Conservation (phyloP, 202 grass and related monocot genomes). For the Panicum hallii region DNA sequence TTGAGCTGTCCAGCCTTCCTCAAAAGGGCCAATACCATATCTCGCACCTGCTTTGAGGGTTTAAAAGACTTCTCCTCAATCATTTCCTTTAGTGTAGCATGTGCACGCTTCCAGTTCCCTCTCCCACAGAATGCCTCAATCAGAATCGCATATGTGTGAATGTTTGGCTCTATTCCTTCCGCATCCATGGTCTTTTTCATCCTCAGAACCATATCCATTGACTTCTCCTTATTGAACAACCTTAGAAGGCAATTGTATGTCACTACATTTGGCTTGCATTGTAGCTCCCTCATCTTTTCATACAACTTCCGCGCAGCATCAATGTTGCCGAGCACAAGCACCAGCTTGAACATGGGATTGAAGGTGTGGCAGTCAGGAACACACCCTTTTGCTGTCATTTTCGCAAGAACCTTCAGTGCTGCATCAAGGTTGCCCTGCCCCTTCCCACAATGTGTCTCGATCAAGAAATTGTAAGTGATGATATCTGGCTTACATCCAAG, state of each 20-base stretch:
- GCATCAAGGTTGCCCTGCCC: conserved; percentile 85
- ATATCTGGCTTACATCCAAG: conserved; percentile 76
- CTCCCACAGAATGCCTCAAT: conserved; percentile 72
- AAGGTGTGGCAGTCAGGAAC: conserved; percentile 81
- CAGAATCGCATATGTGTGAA: conserved; percentile 68
- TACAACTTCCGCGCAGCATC: conserved; percentile 65
- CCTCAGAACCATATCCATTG: conserved; percentile 92
- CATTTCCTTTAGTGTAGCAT: conserved; percentile 66
- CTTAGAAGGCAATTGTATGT: conserved; percentile 87
- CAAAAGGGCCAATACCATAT: conserved; percentile 68
- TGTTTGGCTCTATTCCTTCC: conserved; percentile 76
- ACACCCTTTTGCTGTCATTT: conserved; percentile 75
- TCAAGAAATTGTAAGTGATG: conserved; percentile 95
- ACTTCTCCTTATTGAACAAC: conserved; percentile 79
- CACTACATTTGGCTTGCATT: conserved; percentile 70
- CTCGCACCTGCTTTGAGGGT: conserved; percentile 59
- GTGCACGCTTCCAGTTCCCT: conserved; percentile 75
- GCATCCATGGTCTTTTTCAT: conserved; percentile 86
- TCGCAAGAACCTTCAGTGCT: conserved; percentile 77
- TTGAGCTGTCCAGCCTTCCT: conserved; percentile 74
- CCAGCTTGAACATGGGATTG: conserved; percentile 78
- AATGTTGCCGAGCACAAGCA: conserved; percentile 63
- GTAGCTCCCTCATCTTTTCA: conserved; percentile 75
- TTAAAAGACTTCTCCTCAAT: conserved; percentile 80
- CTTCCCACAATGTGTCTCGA: conserved; percentile 81